Conservation (phyloP, 768 basidiomycete genomes). For the Pleurotus tuber-regium region DNA sequence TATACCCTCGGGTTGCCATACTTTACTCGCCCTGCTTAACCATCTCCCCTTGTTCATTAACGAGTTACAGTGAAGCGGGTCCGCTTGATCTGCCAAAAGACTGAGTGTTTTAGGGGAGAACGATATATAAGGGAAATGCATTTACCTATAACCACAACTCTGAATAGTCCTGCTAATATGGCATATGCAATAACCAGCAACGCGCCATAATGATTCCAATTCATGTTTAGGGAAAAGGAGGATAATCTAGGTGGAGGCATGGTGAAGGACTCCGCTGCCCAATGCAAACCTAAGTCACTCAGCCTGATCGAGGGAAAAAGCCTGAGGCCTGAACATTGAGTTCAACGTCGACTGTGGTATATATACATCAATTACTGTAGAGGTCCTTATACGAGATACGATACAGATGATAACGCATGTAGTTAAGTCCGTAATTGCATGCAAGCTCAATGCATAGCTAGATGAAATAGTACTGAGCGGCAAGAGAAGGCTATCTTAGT, state of each 20-base stretch:
- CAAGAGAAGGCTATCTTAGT: not conserved
- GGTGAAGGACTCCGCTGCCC: no score
- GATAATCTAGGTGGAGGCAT: no score
- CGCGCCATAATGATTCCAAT: constrained; percentile 51
- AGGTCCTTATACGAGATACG: constrained; percentile 10
- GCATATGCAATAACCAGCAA: constrained; percentile 36
- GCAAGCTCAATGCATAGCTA: no score
- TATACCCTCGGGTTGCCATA: constrained; percentile 90
- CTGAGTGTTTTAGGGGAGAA: not conserved
- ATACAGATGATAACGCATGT: constrained; percentile 18
- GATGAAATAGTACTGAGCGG: not conserved
- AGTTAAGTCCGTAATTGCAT: not conserved
- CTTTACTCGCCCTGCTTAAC: constrained; percentile 62
- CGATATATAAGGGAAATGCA: constrained; percentile 6
- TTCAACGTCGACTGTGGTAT: no score
- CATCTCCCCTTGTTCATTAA: constrained; percentile 73
- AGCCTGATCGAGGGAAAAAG: no score
- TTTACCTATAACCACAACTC: constrained; percentile 46
- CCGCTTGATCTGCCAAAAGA: constrained; percentile 56
- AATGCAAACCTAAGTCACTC: no score
- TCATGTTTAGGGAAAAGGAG: constrained; percentile 40
- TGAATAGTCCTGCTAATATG: constrained; percentile 40
- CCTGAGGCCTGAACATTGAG: no score
- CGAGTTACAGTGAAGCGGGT: constrained; percentile 71
- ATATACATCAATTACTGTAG: not conserved